These are phyloP conservation scores for Cladorrhinum sp. DNA, from an alignment of 2,329 filamentous ascomycete species.

Conservation along the genomic window DNA sequence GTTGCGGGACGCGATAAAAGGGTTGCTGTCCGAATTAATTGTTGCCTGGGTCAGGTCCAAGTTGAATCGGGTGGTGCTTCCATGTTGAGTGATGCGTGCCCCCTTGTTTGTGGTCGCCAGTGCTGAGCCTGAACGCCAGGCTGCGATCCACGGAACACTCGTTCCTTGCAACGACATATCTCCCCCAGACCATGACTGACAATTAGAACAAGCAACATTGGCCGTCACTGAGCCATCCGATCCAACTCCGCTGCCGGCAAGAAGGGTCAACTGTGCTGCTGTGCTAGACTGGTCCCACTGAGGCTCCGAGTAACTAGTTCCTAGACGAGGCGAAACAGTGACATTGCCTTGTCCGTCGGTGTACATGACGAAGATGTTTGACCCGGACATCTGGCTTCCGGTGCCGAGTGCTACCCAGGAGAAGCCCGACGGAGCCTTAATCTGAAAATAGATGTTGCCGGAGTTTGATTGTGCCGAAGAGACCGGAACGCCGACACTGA, in stretches of 20 bases:
- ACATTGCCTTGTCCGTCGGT: conserved; percentile 56
- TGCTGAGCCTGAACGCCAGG: conserved; percentile 48
- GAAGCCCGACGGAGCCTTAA: conserved; percentile 52
- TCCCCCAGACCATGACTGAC: conserved; percentile 44
- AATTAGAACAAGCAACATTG: conserved; percentile 56
- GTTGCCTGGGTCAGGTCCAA: conserved; percentile 49
- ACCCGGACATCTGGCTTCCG: conserved; percentile 51
- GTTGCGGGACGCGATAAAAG: conserved; percentile 39
- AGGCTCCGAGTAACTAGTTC: conserved; percentile 48
- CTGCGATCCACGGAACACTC: conserved; percentile 49
- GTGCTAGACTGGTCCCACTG: conserved; percentile 38
- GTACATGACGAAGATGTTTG: conserved; percentile 64
- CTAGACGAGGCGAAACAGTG: conserved; percentile 57
- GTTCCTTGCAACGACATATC: conserved; percentile 38
- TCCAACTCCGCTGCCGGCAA: conserved; percentile 56
- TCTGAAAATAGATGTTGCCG: conserved; percentile 60
- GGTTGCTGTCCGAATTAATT: conserved; percentile 49
- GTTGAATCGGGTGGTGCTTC: conserved; percentile 37
- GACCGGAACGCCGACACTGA: conserved; percentile 53
- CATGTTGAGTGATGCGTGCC: conserved; percentile 46
- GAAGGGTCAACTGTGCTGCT: conserved; percentile 47
- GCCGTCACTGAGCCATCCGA: conserved; percentile 52
- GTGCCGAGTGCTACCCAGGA: conserved; percentile 59
- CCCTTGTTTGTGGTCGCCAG: conserved; percentile 42
- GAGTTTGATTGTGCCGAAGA: conserved; percentile 44